Evolutionary conservation across 768 basidiomycete genomes (phyloP), one percentile per base, ranked within the genome.

Genomic region (Sistotremastrum niveocremeum): DNA sequence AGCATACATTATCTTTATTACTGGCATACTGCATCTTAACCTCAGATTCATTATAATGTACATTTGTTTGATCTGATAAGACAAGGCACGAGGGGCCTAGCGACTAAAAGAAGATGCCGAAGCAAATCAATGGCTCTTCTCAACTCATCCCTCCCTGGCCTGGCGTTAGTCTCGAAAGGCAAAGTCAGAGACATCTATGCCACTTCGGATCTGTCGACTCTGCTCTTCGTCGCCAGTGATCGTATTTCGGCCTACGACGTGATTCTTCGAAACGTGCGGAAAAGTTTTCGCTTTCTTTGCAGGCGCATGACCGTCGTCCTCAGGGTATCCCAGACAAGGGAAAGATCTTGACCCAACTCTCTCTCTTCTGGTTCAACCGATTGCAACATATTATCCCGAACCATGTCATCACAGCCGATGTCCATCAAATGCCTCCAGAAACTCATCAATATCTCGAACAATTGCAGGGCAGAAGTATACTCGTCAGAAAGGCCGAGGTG

Each of bases 161-260:
- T 20, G 20, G 20, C 20, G 29, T 66, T 97, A 2, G 48, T 97
- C 33, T 90, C 89, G 2, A 78, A 73, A 60, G 95, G 95, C 48
- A 99, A 99, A 73, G 95, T 99, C 20, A 79, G 95, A 47, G 94
- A 98, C 62, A 81, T 99, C 58, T 98, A 99, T 65, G 56, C 74
- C 33, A 56, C 54, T 5, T 56, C 53, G 4, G 81, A 77, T 8
- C 79, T 81, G 4, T 78, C 77, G 5, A 70, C 74, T 20, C 73
- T 99, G 12, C 73, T 99, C 37, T 98, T 98, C 59, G 82, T 98
- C 48, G 93, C 94, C 7, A 82, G 86, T 7, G 95, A 99, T 65
- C 74, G 95, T 51, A 94, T 98, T 59, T 94, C 88, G 12, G 93
- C 93, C 0, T 98, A 88, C 69, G 94, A 99, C 70, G 84, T 95